Percentiles rank a stretch among this genome's conserved stretches.
Conservation (phyloP, 495 filamentous ascomycete species). For the Cenococcum geophilum region DNA sequence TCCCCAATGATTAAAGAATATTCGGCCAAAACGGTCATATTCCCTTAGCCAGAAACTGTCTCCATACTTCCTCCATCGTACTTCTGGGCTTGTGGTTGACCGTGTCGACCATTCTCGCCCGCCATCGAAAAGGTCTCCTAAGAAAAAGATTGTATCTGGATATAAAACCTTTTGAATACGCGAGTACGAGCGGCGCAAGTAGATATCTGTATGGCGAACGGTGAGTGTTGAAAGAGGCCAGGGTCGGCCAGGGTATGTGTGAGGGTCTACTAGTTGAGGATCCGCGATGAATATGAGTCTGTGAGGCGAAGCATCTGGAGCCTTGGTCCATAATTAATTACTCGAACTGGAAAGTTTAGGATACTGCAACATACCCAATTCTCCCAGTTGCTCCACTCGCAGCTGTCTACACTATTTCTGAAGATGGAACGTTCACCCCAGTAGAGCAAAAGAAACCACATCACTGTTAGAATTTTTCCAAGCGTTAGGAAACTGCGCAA, state of each 20-base stretch:
- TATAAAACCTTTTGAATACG: slow-evolving; percentile 60
- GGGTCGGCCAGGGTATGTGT: slow-evolving; percentile 90
- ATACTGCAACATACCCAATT: slow-evolving; percentile 63
- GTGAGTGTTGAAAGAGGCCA: slow-evolving; percentile 80
- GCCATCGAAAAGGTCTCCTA: slow-evolving; percentile 95
- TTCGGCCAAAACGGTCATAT: slow-evolving; percentile 68
- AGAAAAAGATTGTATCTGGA: slow-evolving; percentile 80
- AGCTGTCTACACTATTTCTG: slow-evolving; percentile 57
- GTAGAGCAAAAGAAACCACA: slow-evolving; percentile 75
- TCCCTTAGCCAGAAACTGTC: slow-evolving; percentile 77
- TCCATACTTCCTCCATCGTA: slow-evolving; percentile 68
- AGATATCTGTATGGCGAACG: slow-evolving; percentile 78
- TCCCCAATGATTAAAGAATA: slow-evolving; percentile 59
- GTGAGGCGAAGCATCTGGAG: slow-evolving; percentile 68
- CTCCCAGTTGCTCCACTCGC: slow-evolving; percentile 84
- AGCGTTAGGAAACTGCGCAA: slow-evolving; percentile 19
- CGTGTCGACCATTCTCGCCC: slow-evolving; percentile 87
- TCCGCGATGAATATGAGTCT: slow-evolving; percentile 86
- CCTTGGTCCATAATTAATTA: slow-evolving; percentile 47
- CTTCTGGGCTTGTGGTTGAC: slow-evolving; percentile 58
- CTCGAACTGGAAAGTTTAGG: neutral
- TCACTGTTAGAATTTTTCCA: slow-evolving; percentile 52
- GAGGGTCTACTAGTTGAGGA: slow-evolving; percentile 95
- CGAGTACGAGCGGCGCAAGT: slow-evolving; percentile 71
- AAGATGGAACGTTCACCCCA: slow-evolving; percentile 86